These are phyloP conservation scores for Arabidopsis lyrata DNA, from an alignment of 441 rosid species.

Conservation along the genomic window DNA sequence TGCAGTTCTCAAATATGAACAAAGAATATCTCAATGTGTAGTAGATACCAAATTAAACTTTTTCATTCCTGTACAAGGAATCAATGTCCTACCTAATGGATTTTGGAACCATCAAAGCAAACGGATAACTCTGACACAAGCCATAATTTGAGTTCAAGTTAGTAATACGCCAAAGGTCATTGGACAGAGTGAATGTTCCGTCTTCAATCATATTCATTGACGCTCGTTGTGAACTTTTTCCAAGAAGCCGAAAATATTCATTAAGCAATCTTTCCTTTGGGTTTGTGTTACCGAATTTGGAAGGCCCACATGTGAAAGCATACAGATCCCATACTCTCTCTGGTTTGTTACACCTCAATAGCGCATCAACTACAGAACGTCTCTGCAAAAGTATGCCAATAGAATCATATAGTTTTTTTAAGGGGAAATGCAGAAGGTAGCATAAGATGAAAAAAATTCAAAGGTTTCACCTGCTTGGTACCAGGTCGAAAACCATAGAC, in stretches of 20 bases:
- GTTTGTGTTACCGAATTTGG: conserved; percentile 65
- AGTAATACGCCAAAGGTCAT: conserved; percentile 93
- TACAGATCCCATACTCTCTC: conserved; percentile 85
- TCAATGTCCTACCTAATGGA: conserved; percentile 66
- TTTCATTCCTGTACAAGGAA: conserved; percentile 34
- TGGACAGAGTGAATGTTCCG: conserved; percentile 74
- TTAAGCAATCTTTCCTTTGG: conserved; percentile 91
- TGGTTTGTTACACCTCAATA: conserved; percentile 69
- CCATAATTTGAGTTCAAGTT: conserved; percentile 69
- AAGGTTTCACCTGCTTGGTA: conserved; percentile 77
- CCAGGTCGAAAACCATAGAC: conserved; percentile 94
- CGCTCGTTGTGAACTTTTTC: conserved; percentile 61
- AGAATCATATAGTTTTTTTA: conserved; percentile 29
- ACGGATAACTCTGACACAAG: conserved; percentile 89
- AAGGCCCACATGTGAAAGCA: conserved; percentile 83
- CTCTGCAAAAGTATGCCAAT: conserved; percentile 59
- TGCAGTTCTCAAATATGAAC: conserved; percentile 30
- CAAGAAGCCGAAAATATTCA: conserved; percentile 95
- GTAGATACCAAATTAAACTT: conserved; percentile 5
- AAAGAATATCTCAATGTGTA: conserved; percentile 29
- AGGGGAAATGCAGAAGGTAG: conserved; percentile 8
- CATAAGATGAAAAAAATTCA: conserved; percentile 1
- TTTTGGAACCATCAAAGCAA: conserved; percentile 92
- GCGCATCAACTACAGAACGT: conserved; percentile 73
- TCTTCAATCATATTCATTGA: conserved; percentile 77